A percentile compares a stretch with the other conserved stretches of the same genome.
These are phyloP conservation scores for Plantago major DNA, from an alignment of 257 asterid species.

Conservation along the genomic window DNA sequence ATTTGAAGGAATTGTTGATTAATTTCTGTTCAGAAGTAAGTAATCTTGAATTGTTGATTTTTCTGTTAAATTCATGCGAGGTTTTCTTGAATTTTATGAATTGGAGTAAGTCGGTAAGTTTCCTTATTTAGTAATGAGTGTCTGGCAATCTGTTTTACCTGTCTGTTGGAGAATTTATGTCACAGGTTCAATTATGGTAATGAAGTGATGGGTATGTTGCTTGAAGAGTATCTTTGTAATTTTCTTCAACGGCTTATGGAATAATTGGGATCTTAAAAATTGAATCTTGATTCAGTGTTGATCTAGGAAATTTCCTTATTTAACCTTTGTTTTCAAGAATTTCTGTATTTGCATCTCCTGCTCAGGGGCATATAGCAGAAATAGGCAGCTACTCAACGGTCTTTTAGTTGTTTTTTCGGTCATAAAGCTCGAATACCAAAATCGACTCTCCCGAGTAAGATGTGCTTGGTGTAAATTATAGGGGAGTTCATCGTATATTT, in stretches of 20 bases:
- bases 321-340: conserved; percentile 10
- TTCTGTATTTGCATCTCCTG: conserved; percentile 9
- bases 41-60: neutral
- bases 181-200: no score
- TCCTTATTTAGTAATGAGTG: no score
- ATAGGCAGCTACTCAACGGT: no score
- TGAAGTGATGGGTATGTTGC: neutral
- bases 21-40: conserved; percentile 14
- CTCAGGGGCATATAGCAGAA: neutral
- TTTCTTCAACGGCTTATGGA: conserved; percentile 2
- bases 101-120: neutral
- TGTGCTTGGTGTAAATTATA: no score
- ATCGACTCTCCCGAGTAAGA: no score
- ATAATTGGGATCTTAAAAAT: conserved; percentile 6
- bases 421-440: no score
- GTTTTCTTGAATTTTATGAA: neutral
- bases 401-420: neutral
- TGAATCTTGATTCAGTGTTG: neutral
- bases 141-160: no score
- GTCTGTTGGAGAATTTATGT: no score
- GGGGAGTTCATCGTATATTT: no score
- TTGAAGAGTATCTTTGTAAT: conserved; percentile 2
- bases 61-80: neutral
- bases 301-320: conserved; percentile 11
- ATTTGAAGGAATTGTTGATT: conserved; percentile 28